Evolutionary conservation across 352 stramenopile genomes (phyloP), one percentile per base, ranked within the genome.

Genomic region (Blastocystis hominis): DNA sequence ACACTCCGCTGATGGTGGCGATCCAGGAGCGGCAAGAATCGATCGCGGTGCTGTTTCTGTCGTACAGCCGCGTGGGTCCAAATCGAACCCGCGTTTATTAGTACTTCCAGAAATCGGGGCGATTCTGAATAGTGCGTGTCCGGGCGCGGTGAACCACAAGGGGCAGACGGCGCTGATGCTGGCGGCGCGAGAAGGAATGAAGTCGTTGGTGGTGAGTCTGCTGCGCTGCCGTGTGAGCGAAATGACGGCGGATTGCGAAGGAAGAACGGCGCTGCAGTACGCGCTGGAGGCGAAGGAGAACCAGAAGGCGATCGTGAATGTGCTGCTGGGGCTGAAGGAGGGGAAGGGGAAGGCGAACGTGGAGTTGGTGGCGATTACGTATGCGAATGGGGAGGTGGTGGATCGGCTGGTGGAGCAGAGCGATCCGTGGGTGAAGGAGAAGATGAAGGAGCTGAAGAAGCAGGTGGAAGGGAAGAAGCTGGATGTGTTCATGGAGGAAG

Each of bases 1-100:
- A 89, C 40, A 89, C 88, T 17, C 79, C 88, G 34, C 70, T 89
- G 7, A 89, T 89, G 81, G 80, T 88, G 50, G 50, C 61, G 10
- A 87, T 87, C 5, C 63, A 81, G 15, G 62, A 86, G 36, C 47
- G 61, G 20, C 75, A 89, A 15, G 75, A 84, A 9, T 40, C 66
- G n/a, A 61, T 89, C 42, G 42, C 75, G 13, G 34, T 89, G 20
- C 75, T 61, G 1, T 68, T 84, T 38, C 44, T 68, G 9, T 84
- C 86, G 40, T 50, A 88, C n/a, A 75, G 86, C 15, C 72, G 86
- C 44, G 47, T 81, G 46, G 86, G 75, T 42, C 79, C 86, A n/a
- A 54, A 75, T 50, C 36, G 69, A 13, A 40, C 54, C 4, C 59
- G 59, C 40, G 63, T 76, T 7, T 76, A 76, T 44, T 76, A 76